Evolutionary conservation across 768 basidiomycete genomes (phyloP).

Genomic region (Tephrocybe sp.): DNA sequence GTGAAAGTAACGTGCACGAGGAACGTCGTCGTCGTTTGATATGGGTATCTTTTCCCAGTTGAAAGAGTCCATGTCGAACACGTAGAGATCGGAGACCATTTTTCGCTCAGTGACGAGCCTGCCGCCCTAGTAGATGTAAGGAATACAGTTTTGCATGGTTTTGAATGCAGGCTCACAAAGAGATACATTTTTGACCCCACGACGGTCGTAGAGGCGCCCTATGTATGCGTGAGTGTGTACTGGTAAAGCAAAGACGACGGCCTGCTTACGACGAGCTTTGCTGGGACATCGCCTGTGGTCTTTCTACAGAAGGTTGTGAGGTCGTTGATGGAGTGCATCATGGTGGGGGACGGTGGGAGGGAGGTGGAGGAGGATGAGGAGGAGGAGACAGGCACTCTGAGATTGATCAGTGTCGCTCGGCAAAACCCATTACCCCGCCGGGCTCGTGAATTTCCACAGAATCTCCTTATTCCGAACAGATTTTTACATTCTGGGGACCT

Average conservation of each 20-base stretch:
- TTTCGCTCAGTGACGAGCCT: slow-evolving; percentile 80
- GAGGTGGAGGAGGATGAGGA: slow-evolving; percentile 10
- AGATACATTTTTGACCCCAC: slow-evolving; percentile 87
- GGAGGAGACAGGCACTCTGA: not conserved
- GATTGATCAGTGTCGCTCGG: slow-evolving; percentile 18
- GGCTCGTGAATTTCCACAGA: not conserved
- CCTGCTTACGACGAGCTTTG: slow-evolving; percentile 79
- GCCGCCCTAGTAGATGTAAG: slow-evolving; percentile 58
- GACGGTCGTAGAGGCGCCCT: slow-evolving; percentile 92
- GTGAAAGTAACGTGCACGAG: slow-evolving; percentile 92
- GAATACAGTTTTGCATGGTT: too few species aligned
- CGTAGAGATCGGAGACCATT: slow-evolving; percentile 89
- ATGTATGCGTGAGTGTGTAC: slow-evolving; percentile 4
- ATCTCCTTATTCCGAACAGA: not conserved
- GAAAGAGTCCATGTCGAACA: slow-evolving; percentile 81
- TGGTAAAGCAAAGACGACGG: not conserved
- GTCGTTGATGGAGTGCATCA: slow-evolving; percentile 83
- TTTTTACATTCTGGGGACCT: not conserved
- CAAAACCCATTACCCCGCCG: slow-evolving; percentile 13
- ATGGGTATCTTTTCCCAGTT: slow-evolving; percentile 72
- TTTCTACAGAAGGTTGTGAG: slow-evolving; percentile 83
- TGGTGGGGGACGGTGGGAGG: slow-evolving; percentile 19
- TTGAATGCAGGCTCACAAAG: slow-evolving; percentile 82
- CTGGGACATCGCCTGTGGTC: slow-evolving; percentile 83
- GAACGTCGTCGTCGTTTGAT: slow-evolving; percentile 64